These are phyloP conservation scores for Penicillium olsonii DNA, from an alignment of 2,329 filamentous ascomycete species.

Conservation along the genomic window DNA sequence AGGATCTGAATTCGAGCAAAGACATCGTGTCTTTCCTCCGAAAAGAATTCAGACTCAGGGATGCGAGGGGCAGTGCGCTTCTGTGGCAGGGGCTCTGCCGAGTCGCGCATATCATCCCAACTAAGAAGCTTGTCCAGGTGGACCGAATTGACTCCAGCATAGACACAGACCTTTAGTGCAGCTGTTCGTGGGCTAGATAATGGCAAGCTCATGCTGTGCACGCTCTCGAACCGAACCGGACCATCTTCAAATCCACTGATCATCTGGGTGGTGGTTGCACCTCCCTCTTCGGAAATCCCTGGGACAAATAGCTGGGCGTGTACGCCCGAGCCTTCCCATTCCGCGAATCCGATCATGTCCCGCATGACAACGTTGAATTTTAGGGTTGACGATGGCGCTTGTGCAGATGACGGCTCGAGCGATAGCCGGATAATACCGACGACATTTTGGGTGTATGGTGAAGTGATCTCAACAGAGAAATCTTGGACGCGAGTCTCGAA, in stretches of 20 bases:
- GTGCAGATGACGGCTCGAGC: conserved; percentile 87
- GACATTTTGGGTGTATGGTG: conserved; percentile 86
- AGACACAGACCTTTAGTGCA: conserved; percentile 82
- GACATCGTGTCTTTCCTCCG: conserved; percentile 90
- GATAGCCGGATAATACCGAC: conserved; percentile 89
- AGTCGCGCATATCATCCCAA: conserved; percentile 97
- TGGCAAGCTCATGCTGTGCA: conserved; percentile 95
- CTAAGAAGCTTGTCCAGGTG: conserved; percentile 96
- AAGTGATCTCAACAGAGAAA: conserved; percentile 85
- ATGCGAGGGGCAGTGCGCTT: conserved; percentile 68
- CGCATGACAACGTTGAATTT: conserved; percentile 99
- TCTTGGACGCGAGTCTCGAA: conserved; percentile 95
- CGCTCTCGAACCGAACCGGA: conserved; percentile 90
- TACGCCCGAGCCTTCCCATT: conserved; percentile 91
- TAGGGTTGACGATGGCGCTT: conserved; percentile 85
- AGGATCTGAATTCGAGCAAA: conserved; percentile 85
- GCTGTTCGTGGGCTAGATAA: conserved; percentile 73
- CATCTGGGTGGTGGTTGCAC: conserved; percentile 93
- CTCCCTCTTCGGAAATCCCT: conserved; percentile 83
- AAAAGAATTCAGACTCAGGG: conserved; percentile 88
- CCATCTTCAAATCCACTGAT: conserved; percentile 92
- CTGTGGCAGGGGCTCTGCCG: conserved; percentile 57
- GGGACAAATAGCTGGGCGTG: conserved; percentile 97
- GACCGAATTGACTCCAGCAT: conserved; percentile 86
- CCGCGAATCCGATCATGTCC: conserved; percentile 89